These are phyloP conservation scores for Macrocystidia cucumis DNA, from an alignment of 1,284 basidiomycete genomes.

Conservation along the genomic window DNA sequence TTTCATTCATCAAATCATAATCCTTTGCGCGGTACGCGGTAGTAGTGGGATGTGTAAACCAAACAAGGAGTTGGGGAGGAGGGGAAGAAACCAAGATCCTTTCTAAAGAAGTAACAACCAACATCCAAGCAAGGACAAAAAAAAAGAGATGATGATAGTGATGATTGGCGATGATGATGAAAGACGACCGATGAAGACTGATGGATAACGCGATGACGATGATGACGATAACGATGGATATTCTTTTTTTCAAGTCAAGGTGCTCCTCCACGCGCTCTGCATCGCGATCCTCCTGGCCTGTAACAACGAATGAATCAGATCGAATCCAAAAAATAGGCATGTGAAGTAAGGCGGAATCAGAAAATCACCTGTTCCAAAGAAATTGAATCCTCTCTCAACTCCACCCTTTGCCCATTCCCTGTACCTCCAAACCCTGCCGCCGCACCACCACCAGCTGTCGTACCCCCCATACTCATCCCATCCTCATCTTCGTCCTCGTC, in stretches of 20 bases:
- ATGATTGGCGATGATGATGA: slow-evolving; percentile 3
- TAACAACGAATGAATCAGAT: slow-evolving; percentile 3
- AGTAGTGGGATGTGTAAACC: no score
- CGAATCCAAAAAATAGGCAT: slow-evolving; percentile 13
- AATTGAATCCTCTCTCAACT: slow-evolving; percentile 75
- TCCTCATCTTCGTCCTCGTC: slow-evolving; percentile 61
- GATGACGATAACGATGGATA: slow-evolving; percentile 6
- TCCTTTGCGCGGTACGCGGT: no score
- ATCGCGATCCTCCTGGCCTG: slow-evolving; percentile 65
- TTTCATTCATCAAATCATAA: no score
- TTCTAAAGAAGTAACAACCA: no score
- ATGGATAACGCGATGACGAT: slow-evolving; percentile 7
- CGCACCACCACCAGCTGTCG: no score
- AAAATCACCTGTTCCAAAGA: slow-evolving; percentile 89
- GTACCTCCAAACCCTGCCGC: no score
- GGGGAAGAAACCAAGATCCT: no score
- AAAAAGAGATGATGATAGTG: slow-evolving; percentile 2
- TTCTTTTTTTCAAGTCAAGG: slow-evolving; percentile 30
- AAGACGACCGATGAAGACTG: slow-evolving; percentile 3
- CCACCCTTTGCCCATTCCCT: slow-evolving; percentile 65
- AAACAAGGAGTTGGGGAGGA: no score
- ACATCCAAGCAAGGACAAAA: slow-evolving; percentile 7
- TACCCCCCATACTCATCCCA: no score
- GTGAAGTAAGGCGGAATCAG: no score
- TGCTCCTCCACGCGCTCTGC: slow-evolving; percentile 68